A percentile compares a stretch with the other conserved stretches of the same genome.
phyloP scores from a whole-genome alignment of 306 rosid genomes.

The Glycine soja region DNA sequence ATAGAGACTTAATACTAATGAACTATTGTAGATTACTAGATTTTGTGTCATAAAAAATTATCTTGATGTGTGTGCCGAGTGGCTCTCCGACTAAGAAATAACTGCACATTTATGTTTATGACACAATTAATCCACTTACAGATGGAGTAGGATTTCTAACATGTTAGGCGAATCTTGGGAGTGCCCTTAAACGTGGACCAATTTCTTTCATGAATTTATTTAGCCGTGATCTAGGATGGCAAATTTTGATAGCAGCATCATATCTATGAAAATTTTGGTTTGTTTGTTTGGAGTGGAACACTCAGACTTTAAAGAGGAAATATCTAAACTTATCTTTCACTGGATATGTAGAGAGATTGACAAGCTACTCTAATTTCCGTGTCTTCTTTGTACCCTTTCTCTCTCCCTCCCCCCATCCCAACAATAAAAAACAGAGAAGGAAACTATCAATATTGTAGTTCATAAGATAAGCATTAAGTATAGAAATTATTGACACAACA shows the following conservation, averaged over 20 bases:
- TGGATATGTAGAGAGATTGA: not conserved
- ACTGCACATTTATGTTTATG: not conserved
- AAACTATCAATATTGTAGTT: not conserved
- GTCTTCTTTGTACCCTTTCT: not conserved
- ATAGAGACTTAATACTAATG: not conserved
- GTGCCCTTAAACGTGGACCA: not conserved
- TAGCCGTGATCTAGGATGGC: not conserved
- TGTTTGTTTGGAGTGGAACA: not conserved
- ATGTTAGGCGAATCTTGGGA: not conserved
- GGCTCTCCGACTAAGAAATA: not conserved
- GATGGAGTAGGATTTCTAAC: not conserved
- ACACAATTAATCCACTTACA: not conserved
- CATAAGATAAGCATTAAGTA: not conserved
- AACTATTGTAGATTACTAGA: not conserved
- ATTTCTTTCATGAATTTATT: not conserved
- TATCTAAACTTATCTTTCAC: slow-evolving; percentile 5
- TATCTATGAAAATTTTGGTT: not conserved
- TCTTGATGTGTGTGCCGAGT: not conserved
- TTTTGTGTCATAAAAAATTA: not conserved
- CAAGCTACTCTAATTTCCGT: not conserved
- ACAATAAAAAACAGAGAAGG: not conserved
- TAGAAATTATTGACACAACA: not conserved
- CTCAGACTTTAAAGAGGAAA: not conserved
- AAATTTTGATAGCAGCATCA: not conserved
- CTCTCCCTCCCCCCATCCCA: not conserved